Percentiles rank a stretch among this genome's conserved stretches.
phyloP scores from a whole-genome alignment of 2,329 filamentous ascomycete genomes.

The Pseudonectria foliicola region DNA sequence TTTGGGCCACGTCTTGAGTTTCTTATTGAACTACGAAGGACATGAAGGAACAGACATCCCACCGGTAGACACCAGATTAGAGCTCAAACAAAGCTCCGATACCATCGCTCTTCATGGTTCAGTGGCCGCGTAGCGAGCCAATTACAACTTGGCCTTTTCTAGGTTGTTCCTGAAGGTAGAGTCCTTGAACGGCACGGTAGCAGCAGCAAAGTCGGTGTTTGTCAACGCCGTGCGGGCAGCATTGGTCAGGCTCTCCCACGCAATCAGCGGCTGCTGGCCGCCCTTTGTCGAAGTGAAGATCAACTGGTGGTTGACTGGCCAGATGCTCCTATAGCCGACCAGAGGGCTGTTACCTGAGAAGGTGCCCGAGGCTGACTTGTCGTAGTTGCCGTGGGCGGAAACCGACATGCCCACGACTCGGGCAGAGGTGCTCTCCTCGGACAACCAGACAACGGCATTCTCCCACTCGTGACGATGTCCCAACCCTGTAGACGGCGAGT shows the following conservation, averaged over 20 bases:
- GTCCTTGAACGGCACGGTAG: slow-evolving; percentile 36
- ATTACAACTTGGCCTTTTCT: slow-evolving; percentile 11
- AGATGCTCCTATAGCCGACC: slow-evolving; percentile 27
- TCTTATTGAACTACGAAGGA: no score
- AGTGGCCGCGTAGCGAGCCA: neutral
- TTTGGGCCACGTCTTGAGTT: no score
- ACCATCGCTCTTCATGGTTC: no score
- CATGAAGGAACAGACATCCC: no score
- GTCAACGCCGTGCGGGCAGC: slow-evolving; percentile 30
- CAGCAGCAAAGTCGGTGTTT: slow-evolving; percentile 35
- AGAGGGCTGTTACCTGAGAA: slow-evolving; percentile 22
- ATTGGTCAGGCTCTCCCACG: slow-evolving; percentile 35
- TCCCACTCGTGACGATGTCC: slow-evolving; percentile 26
- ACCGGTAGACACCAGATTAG: no score
- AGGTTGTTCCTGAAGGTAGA: slow-evolving; percentile 19
- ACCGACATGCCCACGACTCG: slow-evolving; percentile 28
- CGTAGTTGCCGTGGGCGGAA: slow-evolving; percentile 31
- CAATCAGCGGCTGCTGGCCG: slow-evolving; percentile 35
- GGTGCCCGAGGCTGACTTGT: slow-evolving; percentile 18
- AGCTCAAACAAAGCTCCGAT: no score
- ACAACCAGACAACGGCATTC: slow-evolving; percentile 21
- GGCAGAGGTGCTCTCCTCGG: slow-evolving; percentile 17
- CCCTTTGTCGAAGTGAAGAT: slow-evolving; percentile 29
- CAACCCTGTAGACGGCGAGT: slow-evolving; percentile 21
- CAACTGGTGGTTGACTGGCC: slow-evolving; percentile 29